A percentile compares a stretch with the other conserved stretches of the same genome.
These are phyloP conservation scores for Cydonia oblonga DNA, from an alignment of 331 rosid genomes.

Conservation along the genomic window DNA sequence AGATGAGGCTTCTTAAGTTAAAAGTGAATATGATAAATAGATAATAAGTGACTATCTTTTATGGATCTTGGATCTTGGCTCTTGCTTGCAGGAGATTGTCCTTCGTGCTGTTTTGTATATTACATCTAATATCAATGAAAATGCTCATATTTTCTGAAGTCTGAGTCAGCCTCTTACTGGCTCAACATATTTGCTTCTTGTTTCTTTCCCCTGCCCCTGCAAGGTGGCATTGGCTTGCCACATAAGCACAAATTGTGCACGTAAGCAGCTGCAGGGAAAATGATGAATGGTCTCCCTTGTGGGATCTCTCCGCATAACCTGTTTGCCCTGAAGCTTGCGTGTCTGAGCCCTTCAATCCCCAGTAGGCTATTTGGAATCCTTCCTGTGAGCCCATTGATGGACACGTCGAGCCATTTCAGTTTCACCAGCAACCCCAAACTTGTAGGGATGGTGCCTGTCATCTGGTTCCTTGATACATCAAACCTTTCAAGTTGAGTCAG, in stretches of 20 bases:
- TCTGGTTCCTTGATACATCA: constrained; percentile 71
- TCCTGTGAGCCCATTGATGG: constrained; percentile 70
- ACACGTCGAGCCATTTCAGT: constrained; percentile 81
- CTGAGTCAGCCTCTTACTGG: constrained; percentile 55
- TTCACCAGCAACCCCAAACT: constrained; percentile 45
- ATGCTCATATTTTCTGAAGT: background rate
- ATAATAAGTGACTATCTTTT: background rate
- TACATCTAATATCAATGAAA: background rate
- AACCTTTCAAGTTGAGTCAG: constrained; percentile 51
- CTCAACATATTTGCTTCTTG: constrained; percentile 18
- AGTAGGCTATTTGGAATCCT: constrained; percentile 61
- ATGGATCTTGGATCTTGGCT: background rate
- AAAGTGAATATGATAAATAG: background rate
- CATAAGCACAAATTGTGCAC: constrained; percentile 83
- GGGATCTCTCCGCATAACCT: constrained; percentile 89
- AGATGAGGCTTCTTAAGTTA: background rate
- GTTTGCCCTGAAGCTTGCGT: constrained; percentile 83
- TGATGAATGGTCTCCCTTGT: constrained; percentile 67
- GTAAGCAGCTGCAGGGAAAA: constrained; percentile 72
- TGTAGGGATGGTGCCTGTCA: constrained; percentile 60
- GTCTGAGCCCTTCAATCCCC: constrained; percentile 49
- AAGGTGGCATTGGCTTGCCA: constrained; percentile 82
- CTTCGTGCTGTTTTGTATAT: background rate
- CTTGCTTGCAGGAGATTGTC: background rate
- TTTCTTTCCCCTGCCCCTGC: constrained; percentile 30